Evolutionary conservation across 1,284 basidiomycete species (phyloP).

Genomic region (Ustanciosporium gigantosporum): DNA sequence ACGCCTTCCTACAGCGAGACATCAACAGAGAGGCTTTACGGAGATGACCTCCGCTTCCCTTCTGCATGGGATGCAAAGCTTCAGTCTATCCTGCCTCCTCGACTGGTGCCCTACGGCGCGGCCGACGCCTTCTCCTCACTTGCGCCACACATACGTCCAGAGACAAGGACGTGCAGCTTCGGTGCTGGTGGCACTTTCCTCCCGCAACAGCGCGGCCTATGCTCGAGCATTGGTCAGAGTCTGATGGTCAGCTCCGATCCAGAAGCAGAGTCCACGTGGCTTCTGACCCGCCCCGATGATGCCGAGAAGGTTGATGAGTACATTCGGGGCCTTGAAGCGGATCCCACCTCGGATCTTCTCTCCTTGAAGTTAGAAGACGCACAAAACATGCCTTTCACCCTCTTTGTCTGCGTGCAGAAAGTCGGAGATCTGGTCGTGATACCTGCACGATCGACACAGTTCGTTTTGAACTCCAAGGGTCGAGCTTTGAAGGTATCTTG

Average conservation of each 20-base stretch:
- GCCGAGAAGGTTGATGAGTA: conserved; percentile 11
- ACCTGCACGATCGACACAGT: conserved; percentile 15
- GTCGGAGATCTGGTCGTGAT: conserved; percentile 33
- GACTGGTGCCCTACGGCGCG: conserved; percentile 12
- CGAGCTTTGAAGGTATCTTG: conserved; percentile 20
- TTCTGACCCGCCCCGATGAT: conserved; percentile 9
- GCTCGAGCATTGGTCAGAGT: conserved; percentile 30
- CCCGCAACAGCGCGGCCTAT: conserved; percentile 13
- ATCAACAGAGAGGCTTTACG: conserved; percentile 10
- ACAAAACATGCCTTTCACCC: conserved; percentile 8
- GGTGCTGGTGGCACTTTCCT: conserved; percentile 14
- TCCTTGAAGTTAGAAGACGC: conserved; percentile 17
- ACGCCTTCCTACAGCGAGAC: not conserved
- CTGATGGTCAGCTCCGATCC: conserved; percentile 28
- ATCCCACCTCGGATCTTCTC: conserved; percentile 5
- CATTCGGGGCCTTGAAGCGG: conserved; percentile 8
- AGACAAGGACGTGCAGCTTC: conserved; percentile 7
- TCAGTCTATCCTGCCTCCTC: conserved; percentile 7
- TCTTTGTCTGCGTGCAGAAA: conserved; percentile 12
- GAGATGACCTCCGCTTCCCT: conserved; percentile 8
- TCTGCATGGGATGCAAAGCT: conserved; percentile 1
- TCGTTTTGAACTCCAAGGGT: conserved; percentile 18
- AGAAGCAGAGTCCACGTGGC: conserved; percentile 14
- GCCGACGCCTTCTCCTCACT: conserved; percentile 10
- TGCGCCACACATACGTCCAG: not conserved